A percentile compares a stretch with the other conserved stretches of the same genome.
These are phyloP conservation scores for Moelleriella libera DNA, from an alignment of 2,329 filamentous ascomycete species.

Conservation along the genomic window DNA sequence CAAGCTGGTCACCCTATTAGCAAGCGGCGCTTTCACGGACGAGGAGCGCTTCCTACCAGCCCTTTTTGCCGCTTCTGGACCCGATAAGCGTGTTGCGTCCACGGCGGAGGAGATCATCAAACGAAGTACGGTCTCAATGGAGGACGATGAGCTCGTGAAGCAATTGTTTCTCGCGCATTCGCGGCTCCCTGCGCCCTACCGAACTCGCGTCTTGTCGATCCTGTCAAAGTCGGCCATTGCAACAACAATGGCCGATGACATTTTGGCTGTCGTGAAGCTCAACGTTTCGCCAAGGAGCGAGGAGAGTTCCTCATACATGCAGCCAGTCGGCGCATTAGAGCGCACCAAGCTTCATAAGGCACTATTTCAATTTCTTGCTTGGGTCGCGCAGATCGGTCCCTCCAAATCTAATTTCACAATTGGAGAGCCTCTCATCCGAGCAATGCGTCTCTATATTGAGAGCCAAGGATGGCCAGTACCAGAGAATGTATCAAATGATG, in stretches of 20 bases:
- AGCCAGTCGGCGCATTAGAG: conserved; percentile 48
- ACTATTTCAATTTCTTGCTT: conserved; percentile 76
- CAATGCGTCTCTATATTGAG: conserved; percentile 60
- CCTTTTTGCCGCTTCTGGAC: conserved; percentile 68
- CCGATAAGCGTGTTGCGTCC: conserved; percentile 68
- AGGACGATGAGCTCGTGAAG: conserved; percentile 48
- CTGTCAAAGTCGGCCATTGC: conserved; percentile 65
- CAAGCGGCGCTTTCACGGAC: conserved; percentile 76
- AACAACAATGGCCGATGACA: conserved; percentile 52
- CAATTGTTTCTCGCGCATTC: conserved; percentile 62
- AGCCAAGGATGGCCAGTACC: conserved; percentile 72
- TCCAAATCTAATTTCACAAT: conserved; percentile 45
- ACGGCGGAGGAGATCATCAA: conserved; percentile 85
- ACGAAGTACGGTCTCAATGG: conserved; percentile 59
- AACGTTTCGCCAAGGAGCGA: conserved; percentile 32
- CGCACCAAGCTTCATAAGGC: conserved; percentile 67
- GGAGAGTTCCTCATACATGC: conserved; percentile 7
- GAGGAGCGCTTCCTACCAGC: conserved; percentile 72
- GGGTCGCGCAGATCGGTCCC: conserved; percentile 64
- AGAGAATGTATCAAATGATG: conserved; percentile 41
- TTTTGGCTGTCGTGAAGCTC: conserved; percentile 57
- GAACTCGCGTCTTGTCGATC: conserved; percentile 61
- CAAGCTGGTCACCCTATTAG: conserved; percentile 55
- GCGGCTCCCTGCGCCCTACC: conserved; percentile 55
- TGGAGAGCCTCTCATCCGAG: conserved; percentile 52